Conservation (phyloP, 495 filamentous ascomycete species). For the Hypomontagnella monticulosa region DNA sequence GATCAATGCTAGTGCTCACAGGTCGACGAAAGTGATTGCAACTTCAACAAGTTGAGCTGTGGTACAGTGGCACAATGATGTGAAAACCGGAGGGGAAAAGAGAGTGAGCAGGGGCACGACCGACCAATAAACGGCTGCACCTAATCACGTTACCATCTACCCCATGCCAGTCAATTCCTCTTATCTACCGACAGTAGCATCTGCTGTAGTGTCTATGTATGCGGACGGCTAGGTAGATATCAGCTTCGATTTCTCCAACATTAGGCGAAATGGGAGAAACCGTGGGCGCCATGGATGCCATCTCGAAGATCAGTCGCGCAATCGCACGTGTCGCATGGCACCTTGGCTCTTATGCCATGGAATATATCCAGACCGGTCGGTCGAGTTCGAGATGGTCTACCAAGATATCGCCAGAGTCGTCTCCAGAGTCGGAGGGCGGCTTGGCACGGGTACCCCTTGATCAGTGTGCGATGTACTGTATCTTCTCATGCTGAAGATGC, state of each 20-base stretch:
- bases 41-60: conserved; percentile 32
- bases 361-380: conserved; percentile 4
- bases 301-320: conserved; percentile 7
- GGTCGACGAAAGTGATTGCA: conserved; percentile 16
- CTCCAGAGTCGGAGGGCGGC: conserved; percentile 19
- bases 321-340: conserved; percentile 25
- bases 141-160: conserved; percentile 40
- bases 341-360: conserved; percentile 14
- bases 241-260: conserved; percentile 3
- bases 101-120: not conserved
- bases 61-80: conserved; percentile 37
- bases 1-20: conserved; percentile 42
- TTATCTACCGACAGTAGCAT: conserved; percentile 33
- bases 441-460: conserved; percentile 31
- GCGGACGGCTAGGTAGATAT: not conserved
- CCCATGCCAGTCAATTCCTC: conserved; percentile 33
- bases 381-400: conserved; percentile 17
- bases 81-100: conserved; percentile 12
- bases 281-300: too few species aligned
- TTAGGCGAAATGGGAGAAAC: conserved; percentile 17
- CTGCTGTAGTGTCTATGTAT: conserved; percentile 6
- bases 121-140: conserved; percentile 29
- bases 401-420: conserved; percentile 8
- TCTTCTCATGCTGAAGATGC: conserved; percentile 25
- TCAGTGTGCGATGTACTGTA: conserved; percentile 16